phyloP scores from a whole-genome alignment of 371 early-diverging fungal genomes.

The Rhizopus arrhizus region DNA sequence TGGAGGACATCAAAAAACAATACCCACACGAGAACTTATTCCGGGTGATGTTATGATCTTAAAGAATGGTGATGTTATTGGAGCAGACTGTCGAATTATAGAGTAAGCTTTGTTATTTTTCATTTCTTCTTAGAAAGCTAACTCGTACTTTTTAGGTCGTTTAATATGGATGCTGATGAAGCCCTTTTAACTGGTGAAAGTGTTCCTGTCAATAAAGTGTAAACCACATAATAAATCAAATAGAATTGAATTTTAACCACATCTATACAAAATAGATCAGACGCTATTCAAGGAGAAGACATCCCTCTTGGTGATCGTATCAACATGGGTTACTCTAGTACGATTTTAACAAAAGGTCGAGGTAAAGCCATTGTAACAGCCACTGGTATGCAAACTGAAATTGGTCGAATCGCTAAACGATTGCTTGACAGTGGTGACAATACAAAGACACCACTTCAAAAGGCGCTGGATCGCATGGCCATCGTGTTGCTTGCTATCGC shows the following conservation, averaged over 20 bases:
- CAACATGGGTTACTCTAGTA: conserved; percentile 66
- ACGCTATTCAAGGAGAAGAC: conserved; percentile 33
- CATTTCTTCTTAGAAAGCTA: neutral
- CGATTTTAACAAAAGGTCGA: conserved; percentile 54
- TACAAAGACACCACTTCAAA: conserved; percentile 73
- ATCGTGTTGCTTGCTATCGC: conserved; percentile 62
- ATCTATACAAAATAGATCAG: conserved; percentile 8
- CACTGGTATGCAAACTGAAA: conserved; percentile 88
- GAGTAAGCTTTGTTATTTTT: conserved; percentile 52
- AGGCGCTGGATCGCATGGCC: conserved; percentile 67
- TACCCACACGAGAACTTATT: conserved; percentile 77
- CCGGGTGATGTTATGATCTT: conserved; percentile 89
- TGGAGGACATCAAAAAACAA: conserved; percentile 68
- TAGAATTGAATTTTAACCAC: neutral
- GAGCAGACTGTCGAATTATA: conserved; percentile 88
- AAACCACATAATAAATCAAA: neutral
- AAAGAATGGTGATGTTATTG: conserved; percentile 90
- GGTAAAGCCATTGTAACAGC: conserved; percentile 79
- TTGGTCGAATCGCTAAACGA: conserved; percentile 88
- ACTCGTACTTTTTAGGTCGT: conserved; percentile 29
- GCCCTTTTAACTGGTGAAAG: conserved; percentile 78
- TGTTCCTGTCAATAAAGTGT: conserved; percentile 43
- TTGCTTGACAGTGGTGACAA: conserved; percentile 70
- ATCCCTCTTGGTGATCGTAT: conserved; percentile 61
- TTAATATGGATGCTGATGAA: conserved; percentile 89